A percentile compares a stretch with the other conserved stretches of the same genome.
Evolutionary conservation across 306 rosid species (phyloP).

Genomic region (Citrullus amarus): DNA sequence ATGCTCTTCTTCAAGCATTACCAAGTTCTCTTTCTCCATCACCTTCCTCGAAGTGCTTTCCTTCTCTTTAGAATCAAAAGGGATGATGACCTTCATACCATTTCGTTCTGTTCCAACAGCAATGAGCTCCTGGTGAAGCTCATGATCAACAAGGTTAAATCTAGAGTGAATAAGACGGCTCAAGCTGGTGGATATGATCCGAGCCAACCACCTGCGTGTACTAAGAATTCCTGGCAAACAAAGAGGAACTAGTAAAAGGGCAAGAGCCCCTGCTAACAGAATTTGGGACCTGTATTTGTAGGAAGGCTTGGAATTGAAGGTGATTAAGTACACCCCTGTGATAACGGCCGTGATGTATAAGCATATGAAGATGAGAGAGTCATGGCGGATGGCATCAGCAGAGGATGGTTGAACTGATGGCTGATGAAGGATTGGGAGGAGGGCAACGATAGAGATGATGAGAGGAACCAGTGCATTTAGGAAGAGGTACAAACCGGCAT

Average conservation of each 20-base stretch:
- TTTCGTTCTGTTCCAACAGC: background rate
- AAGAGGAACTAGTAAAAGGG: slow-evolving; percentile 31
- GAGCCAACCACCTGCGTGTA: slow-evolving; percentile 21
- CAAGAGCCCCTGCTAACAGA: slow-evolving; percentile 42
- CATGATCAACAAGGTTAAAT: slow-evolving; percentile 19
- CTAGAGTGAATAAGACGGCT: slow-evolving; percentile 9
- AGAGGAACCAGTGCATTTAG: slow-evolving; percentile 67
- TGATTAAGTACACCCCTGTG: slow-evolving; percentile 63
- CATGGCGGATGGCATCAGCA: slow-evolving; percentile 1
- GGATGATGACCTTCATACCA: background rate
- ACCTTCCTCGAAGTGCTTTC: slow-evolving; percentile 20
- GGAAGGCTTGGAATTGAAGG: slow-evolving; percentile 30
- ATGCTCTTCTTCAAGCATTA: slow-evolving; percentile 58
- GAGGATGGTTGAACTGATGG: slow-evolving; percentile 20
- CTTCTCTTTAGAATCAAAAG: slow-evolving; percentile 10
- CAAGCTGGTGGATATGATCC: slow-evolving; percentile 4
- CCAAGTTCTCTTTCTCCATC: slow-evolving; percentile 32
- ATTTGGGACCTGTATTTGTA: slow-evolving; percentile 18
- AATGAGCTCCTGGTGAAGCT: slow-evolving; percentile 40
- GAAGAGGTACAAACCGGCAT: slow-evolving; percentile 36
- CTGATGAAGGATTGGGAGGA: slow-evolving; percentile 39
- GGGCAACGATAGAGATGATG: slow-evolving; percentile 26
- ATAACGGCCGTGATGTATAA: slow-evolving; percentile 47
- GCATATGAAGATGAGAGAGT: slow-evolving; percentile 36
- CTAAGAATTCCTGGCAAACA: slow-evolving; percentile 33